Evolutionary conservation across 257 asterid species (phyloP).

Genomic region (Oldenlandia corymbosa): DNA sequence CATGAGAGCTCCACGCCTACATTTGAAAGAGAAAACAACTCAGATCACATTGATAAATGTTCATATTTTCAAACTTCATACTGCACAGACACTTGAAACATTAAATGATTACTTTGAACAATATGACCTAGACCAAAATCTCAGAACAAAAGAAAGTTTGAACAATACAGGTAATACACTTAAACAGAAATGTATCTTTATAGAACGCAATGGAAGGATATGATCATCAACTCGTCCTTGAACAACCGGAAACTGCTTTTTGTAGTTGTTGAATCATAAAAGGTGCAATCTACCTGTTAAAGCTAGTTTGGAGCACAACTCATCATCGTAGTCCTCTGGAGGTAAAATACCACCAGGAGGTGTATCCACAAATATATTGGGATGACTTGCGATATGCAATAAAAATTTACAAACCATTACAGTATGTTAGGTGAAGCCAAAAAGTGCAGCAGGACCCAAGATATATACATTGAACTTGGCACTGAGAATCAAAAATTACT

Average conservation of each 20-base stretch:
- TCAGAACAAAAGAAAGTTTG: not conserved
- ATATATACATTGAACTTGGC: too few relatives aligned
- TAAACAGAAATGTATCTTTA: too few relatives aligned
- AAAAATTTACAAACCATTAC: conserved; percentile 3
- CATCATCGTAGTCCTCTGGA: conserved; percentile 48
- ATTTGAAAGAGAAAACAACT: conserved; percentile 9
- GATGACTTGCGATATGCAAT: conserved; percentile 82
- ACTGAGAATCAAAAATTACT: too few relatives aligned
- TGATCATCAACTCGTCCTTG: too few relatives aligned
- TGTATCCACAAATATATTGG: conserved; percentile 76
- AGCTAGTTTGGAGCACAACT: conserved; percentile 70
- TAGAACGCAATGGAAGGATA: too few relatives aligned
- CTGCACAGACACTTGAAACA: not conserved
- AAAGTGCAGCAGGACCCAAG: too few relatives aligned
- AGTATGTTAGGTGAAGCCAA: not conserved
- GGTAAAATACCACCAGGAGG: conserved; percentile 78
- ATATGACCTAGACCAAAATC: not conserved
- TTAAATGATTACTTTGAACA: not conserved
- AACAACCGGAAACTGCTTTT: too few relatives aligned
- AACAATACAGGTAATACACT: not conserved
- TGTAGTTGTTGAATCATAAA: too few relatives aligned
- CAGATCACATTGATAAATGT: not conserved
- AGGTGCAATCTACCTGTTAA: conserved; percentile 56
- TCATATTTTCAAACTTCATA: not conserved
- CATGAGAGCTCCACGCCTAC: conserved; percentile 65